phyloP scores from a whole-genome alignment of 257 asterid genomes.

The Solanum okadae region DNA sequence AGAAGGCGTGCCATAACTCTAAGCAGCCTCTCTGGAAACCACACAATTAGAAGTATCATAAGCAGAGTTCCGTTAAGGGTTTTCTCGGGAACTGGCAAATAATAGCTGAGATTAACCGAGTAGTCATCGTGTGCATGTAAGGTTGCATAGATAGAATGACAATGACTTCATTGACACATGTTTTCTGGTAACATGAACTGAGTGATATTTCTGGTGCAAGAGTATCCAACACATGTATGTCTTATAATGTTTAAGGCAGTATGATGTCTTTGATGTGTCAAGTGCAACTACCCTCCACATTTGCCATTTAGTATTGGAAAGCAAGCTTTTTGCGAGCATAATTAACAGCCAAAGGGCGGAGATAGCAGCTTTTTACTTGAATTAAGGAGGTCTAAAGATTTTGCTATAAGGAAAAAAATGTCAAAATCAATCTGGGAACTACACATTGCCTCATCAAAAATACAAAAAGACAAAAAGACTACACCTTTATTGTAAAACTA shows the following conservation, averaged over 20 bases:
- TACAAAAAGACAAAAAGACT: background rate
- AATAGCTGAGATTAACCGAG: background rate
- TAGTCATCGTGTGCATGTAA: background rate
- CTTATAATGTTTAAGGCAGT: background rate
- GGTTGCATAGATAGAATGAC: background rate
- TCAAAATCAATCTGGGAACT: background rate
- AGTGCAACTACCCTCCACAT: background rate
- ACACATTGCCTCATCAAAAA: background rate
- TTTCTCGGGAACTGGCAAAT: background rate
- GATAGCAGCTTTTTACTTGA: background rate
- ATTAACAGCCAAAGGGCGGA: background rate
- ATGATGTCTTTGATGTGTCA: background rate
- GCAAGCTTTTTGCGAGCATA: background rate
- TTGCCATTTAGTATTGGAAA: background rate
- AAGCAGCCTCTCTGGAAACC: background rate
- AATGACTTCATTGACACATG: background rate
- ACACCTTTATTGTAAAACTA: background rate
- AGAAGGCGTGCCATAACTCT: background rate
- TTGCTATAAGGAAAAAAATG: background rate
- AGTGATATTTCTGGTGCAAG: background rate
- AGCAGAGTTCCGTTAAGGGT: background rate
- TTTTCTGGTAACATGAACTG: background rate
- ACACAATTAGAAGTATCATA: background rate
- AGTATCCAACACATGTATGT: background rate
- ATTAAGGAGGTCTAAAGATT: background rate